phyloP scores from a whole-genome alignment of 805 yeast genomes.

The Zygosaccharomyces bisporus region DNA sequence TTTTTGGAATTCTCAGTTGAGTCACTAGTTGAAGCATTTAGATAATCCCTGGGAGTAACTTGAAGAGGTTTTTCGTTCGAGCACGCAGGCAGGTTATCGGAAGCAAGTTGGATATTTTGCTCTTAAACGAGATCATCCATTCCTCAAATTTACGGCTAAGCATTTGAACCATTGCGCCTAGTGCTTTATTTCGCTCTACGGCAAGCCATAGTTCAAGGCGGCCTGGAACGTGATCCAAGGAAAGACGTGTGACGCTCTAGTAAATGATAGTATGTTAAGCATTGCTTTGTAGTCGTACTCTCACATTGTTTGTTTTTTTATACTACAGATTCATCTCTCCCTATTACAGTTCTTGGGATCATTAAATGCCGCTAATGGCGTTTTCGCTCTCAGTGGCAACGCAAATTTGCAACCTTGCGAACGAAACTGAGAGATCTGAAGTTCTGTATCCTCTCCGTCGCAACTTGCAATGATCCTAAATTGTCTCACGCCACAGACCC shows the following conservation, averaged over 20 bases:
- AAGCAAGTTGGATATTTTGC: no score
- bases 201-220: constrained; percentile 67
- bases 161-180: constrained; percentile 91
- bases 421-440: constrained; percentile 76
- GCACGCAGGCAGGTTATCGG: no score
- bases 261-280: constrained; percentile 78
- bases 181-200: constrained; percentile 82
- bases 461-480: constrained; percentile 81
- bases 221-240: constrained; percentile 74
- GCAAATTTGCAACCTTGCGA: constrained; percentile 70
- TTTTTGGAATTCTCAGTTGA: constrained; percentile 80
- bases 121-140: constrained; percentile 55
- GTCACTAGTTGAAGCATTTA: constrained; percentile 63
- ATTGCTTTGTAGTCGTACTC: constrained; percentile 77
- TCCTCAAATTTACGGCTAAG: constrained; percentile 73
- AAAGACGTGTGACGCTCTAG: constrained; percentile 80
- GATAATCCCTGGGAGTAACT: constrained; percentile 49
- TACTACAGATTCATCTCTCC: constrained; percentile 68
- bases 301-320: constrained; percentile 58
- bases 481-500: constrained; percentile 72
- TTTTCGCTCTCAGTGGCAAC: constrained; percentile 68
- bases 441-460: constrained; percentile 79
- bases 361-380: constrained; percentile 69
- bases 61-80: constrained; percentile 40
- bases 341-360: constrained; percentile 55